phyloP scores from a whole-genome alignment of 192 early-diverging fungal species.

The Backusella westeae region DNA sequence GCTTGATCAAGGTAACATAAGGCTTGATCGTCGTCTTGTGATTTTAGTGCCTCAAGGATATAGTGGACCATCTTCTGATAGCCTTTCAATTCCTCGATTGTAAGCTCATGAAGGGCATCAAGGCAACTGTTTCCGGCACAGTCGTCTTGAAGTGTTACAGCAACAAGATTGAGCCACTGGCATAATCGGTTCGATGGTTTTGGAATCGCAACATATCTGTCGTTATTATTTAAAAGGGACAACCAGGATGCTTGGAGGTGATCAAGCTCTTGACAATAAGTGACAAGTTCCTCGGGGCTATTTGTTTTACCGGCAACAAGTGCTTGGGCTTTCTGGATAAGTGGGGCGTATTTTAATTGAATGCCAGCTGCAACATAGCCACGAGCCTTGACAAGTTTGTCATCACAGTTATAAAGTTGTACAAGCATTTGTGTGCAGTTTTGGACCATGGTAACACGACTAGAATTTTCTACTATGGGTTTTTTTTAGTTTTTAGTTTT shows the following conservation, averaged over 20 bases:
- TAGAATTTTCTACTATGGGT: not conserved
- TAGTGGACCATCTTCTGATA: not conserved
- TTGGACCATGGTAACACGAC: slow-evolving; percentile 2
- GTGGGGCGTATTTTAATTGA: slow-evolving; percentile 7
- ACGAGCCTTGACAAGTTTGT: not conserved
- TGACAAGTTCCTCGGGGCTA: not conserved
- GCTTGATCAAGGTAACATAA: not conserved
- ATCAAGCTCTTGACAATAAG: not conserved
- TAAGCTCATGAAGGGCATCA: not conserved
- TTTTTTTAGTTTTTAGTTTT: not conserved
- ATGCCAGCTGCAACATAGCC: slow-evolving; percentile 9
- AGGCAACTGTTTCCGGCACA: not conserved
- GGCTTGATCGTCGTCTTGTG: not conserved
- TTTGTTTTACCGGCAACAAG: not conserved
- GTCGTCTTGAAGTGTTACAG: not conserved
- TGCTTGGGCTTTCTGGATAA: not conserved
- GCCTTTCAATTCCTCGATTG: not conserved
- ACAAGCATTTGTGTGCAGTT: slow-evolving; percentile 8
- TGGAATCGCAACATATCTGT: not conserved
- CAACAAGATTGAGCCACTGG: not conserved
- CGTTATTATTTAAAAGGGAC: not conserved
- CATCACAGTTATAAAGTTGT: not conserved
- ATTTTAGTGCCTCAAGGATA: not conserved
- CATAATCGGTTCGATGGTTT: not conserved
- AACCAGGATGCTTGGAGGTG: not conserved